Evolutionary conservation across 495 filamentous ascomycete species (phyloP).

Genomic region (Geoglossum glabrum): DNA sequence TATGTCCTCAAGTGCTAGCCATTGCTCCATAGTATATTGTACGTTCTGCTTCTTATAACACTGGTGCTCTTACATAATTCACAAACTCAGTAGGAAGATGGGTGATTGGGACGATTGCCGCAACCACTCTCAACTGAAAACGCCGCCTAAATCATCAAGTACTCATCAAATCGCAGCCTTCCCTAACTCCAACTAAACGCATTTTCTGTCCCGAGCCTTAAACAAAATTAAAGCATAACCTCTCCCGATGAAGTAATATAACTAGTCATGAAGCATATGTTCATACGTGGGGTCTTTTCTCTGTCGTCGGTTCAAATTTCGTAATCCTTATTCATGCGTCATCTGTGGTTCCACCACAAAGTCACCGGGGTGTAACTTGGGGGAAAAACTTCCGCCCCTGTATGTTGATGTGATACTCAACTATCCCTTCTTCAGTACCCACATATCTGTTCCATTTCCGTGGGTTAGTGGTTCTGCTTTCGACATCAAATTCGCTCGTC

Average conservation of each 20-base stretch:
- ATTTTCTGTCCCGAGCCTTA: not conserved
- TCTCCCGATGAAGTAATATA: not conserved
- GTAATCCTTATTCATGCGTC: not conserved
- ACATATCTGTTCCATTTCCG: constrained; percentile 32
- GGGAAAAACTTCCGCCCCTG: constrained; percentile 46
- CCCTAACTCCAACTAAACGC: not conserved
- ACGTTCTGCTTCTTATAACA: too few relatives aligned
- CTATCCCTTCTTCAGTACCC: constrained; percentile 54
- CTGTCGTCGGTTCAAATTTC: not conserved
- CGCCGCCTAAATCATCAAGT: not conserved
- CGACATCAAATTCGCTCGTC: not conserved
- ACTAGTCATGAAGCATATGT: not conserved
- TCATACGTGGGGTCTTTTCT: not conserved
- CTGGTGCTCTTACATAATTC: too few relatives aligned
- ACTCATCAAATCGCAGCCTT: not conserved
- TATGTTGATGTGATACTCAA: constrained; percentile 49
- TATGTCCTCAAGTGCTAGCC: too few relatives aligned
- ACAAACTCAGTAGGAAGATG: too few relatives aligned
- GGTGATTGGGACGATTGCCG: too few relatives aligned
- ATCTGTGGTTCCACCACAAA: not conserved
- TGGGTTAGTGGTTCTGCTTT: constrained; percentile 6
- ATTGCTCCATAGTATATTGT: too few relatives aligned
- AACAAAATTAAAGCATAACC: not conserved
- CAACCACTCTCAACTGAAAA: too few relatives aligned
- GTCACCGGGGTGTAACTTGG: constrained; percentile 1